Evolutionary conservation across 2,329 filamentous ascomycete genomes (phyloP).

Genomic region (Grosmannia clavigera): DNA sequence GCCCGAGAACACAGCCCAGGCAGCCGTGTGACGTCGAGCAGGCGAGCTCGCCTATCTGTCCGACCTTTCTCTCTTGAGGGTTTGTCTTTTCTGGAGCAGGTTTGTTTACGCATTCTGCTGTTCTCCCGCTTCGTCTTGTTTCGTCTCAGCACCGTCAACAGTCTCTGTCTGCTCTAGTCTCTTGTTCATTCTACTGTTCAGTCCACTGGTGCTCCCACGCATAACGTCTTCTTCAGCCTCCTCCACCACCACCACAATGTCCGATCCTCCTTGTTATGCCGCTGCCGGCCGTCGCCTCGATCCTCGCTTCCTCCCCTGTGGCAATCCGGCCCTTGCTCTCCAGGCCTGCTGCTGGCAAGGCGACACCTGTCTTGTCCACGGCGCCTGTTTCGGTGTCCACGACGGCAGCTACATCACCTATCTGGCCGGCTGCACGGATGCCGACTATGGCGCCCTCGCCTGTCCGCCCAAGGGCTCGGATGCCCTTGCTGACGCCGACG

Average conservation of each 20-base stretch:
- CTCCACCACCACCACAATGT: slow-evolving; percentile 1
- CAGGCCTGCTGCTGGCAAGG: slow-evolving; percentile 12
- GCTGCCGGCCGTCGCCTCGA: slow-evolving; percentile 1
- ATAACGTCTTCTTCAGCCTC: no score
- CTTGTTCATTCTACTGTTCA: no score
- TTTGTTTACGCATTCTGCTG: background rate
- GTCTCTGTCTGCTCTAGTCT: no score
- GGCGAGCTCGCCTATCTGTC: background rate
- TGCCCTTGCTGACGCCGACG: slow-evolving; percentile 4
- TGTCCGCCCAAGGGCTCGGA: slow-evolving; percentile 22
- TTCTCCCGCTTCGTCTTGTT: background rate
- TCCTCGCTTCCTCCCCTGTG: slow-evolving; percentile 13
- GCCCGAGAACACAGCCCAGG: no score
- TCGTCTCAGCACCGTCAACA: background rate
- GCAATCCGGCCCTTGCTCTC: slow-evolving; percentile 8
- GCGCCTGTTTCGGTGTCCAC: slow-evolving; percentile 13
- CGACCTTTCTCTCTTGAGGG: background rate
- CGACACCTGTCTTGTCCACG: slow-evolving; percentile 11
- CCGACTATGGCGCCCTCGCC: slow-evolving; percentile 15
- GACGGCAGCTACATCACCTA: slow-evolving; percentile 23
- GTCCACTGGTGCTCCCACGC: no score
- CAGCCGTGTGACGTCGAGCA: background rate
- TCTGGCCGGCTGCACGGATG: slow-evolving; percentile 24
- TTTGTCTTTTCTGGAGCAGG: no score
- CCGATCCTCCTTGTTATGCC: slow-evolving; percentile 12